Conservation (phyloP, 2,329 filamentous ascomycete species). For the Rasamsonia emersonii region DNA sequence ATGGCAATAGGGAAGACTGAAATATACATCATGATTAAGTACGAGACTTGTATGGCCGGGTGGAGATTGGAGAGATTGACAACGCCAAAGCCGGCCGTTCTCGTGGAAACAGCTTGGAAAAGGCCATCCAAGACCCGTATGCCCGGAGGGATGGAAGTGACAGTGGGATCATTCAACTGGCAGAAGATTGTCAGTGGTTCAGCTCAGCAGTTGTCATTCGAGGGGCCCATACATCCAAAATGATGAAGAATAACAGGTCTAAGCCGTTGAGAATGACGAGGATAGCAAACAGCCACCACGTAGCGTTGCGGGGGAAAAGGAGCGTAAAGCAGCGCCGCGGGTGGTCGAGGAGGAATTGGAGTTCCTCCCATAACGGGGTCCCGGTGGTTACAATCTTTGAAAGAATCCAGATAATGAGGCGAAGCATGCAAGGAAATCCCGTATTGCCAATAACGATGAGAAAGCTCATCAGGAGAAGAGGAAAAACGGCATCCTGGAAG, state of each 20-base stretch:
- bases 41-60: slow-evolving; percentile 85
- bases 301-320: slow-evolving; percentile 79
- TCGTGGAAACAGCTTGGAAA: slow-evolving; percentile 82
- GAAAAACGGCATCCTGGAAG: slow-evolving; percentile 68
- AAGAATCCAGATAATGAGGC: slow-evolving; percentile 79
- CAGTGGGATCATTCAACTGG: slow-evolving; percentile 61
- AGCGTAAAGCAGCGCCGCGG: slow-evolving; percentile 93
- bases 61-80: slow-evolving; percentile 71
- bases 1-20: slow-evolving; percentile 96
- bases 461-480: slow-evolving; percentile 69
- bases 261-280: slow-evolving; percentile 72
- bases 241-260: slow-evolving; percentile 83
- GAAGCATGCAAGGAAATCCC: slow-evolving; percentile 87
- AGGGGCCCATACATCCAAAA: slow-evolving; percentile 64
- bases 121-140: slow-evolving; percentile 75
- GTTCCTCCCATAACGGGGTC: slow-evolving; percentile 76
- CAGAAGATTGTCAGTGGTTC: slow-evolving; percentile 11
- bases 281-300: slow-evolving; percentile 92
- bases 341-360: slow-evolving; percentile 85
- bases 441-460: slow-evolving; percentile 93
- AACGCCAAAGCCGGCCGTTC: slow-evolving; percentile 82
- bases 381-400: slow-evolving; percentile 58
- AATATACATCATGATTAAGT: slow-evolving; percentile 99
- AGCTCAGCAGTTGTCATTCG: not conserved
- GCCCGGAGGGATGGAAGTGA: slow-evolving; percentile 61